phyloP scores from a whole-genome alignment of 441 rosid genomes.

The Gossypium laxum region DNA sequence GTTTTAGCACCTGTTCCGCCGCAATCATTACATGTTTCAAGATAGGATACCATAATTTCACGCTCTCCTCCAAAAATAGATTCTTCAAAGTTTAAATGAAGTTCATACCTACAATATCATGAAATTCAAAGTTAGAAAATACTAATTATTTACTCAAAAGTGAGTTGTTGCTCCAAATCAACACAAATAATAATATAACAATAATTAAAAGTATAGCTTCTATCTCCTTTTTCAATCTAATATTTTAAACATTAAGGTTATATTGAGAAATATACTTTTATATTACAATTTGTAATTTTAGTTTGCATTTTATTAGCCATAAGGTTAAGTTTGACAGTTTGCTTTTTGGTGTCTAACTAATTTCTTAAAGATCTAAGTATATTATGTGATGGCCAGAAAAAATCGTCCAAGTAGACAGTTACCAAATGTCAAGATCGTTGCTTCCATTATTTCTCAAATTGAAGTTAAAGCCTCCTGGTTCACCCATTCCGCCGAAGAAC shows the following conservation, averaged over 20 bases:
- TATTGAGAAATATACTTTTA: neutral
- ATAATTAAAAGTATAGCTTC: neutral
- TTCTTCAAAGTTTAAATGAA: conserved; percentile 75
- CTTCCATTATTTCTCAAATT: conserved; percentile 44
- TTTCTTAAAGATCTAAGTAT: neutral
- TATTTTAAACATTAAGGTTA: neutral
- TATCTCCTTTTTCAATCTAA: neutral
- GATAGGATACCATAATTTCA: conserved; percentile 53
- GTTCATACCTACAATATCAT: conserved; percentile 42
- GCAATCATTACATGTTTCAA: conserved; percentile 62
- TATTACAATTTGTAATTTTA: neutral
- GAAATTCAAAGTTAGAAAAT: conserved; percentile 11
- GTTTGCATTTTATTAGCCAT: neutral
- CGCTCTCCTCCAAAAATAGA: conserved; percentile 67
- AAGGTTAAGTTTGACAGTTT: neutral
- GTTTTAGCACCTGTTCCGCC: conserved; percentile 86
- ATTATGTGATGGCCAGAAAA: neutral
- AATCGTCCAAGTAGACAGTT: conserved; percentile 12
- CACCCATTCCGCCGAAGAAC: conserved; percentile 53
- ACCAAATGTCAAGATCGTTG: conserved; percentile 65
- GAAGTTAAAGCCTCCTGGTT: conserved; percentile 44
- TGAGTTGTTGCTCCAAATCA: neutral
- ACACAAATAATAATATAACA: neutral
- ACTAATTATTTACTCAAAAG: neutral
- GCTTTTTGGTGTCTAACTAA: neutral